Base-by-base conservation (phyloP, 345 rosid species). In the Salix purpurea region DNA sequence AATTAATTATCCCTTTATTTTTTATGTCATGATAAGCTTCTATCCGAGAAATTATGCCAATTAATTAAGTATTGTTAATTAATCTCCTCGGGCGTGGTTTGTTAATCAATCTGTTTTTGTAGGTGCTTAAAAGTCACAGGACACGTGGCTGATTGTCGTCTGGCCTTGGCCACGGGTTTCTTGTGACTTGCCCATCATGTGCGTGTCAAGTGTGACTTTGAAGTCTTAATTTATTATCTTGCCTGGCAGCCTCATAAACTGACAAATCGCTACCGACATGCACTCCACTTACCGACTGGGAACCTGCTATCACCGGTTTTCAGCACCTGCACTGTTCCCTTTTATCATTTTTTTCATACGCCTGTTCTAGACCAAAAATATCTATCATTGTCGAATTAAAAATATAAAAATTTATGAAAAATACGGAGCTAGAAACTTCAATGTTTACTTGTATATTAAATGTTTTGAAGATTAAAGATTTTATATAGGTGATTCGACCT, bases 141-240 rank as follows among this genome's bases (percentile, higher is more conserved):
- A 60, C 76, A 73, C 76, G 69, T 74, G 42, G 65, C 6, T 30
- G 3, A 0, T 7, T 16, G 4, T 50, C 28, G 70, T 64, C 77
- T 26, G n/a, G 39, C 15, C 44, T 10, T 54, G 21, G 70, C 83
- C 86, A 87, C 86, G 88, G 82, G 87, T 77, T 71, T 44, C 70
- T 26, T 71, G 48, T 77, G 48, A 72, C 32, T 26, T 79, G 83
- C 79, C 86, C 72, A 78, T 85, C 82, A 76, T 67, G 82, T 83
- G 83, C 84, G 85, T 76, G 84, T 80, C 87, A 77, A 77, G 76
- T 85, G 89, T 84, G 65, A 78, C 86, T 54, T 37, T 15, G 52
- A 15, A 46, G 74, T 32, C 37, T 16, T 30, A 4, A 32, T 37
- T 74, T 73, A 11, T 71, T 73, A 11, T 65, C 6, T 32, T 7